phyloP scores from a whole-genome alignment of 768 basidiomycete species.

The Tephrocybe sp. region DNA sequence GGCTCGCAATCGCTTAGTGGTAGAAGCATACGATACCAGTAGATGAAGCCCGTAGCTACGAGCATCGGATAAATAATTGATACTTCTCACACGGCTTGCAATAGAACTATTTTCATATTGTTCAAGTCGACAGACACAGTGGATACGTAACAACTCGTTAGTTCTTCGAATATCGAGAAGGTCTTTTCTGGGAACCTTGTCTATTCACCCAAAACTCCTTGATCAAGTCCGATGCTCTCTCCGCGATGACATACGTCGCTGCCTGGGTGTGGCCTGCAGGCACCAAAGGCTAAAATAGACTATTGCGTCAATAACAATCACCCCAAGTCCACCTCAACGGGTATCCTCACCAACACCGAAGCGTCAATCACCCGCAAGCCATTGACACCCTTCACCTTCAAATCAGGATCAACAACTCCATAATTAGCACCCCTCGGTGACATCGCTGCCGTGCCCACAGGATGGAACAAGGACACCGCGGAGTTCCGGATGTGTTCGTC shows the following conservation, averaged over 20 bases:
- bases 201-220: neutral
- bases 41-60: too few species aligned
- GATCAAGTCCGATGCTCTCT: slow-evolving; percentile 4
- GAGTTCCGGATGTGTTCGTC: too few species aligned
- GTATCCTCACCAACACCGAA: slow-evolving; percentile 20
- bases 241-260: slow-evolving; percentile 1
- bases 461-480: too few species aligned
- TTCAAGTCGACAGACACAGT: neutral
- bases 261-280: slow-evolving; percentile 7
- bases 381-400: slow-evolving; percentile 30
- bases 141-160: neutral
- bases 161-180: neutral
- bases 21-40: slow-evolving; percentile 28
- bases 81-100: neutral
- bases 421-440: neutral
- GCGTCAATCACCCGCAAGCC: slow-evolving; percentile 36
- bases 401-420: slow-evolving; percentile 19
- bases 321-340: neutral
- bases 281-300: neutral
- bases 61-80: neutral
- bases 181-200: neutral
- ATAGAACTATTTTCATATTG: neutral
- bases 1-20: slow-evolving; percentile 16
- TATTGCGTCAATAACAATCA: neutral
- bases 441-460: too few species aligned